Base-by-base conservation (phyloP, 306 rosid genomes). In the Corylus americana region DNA sequence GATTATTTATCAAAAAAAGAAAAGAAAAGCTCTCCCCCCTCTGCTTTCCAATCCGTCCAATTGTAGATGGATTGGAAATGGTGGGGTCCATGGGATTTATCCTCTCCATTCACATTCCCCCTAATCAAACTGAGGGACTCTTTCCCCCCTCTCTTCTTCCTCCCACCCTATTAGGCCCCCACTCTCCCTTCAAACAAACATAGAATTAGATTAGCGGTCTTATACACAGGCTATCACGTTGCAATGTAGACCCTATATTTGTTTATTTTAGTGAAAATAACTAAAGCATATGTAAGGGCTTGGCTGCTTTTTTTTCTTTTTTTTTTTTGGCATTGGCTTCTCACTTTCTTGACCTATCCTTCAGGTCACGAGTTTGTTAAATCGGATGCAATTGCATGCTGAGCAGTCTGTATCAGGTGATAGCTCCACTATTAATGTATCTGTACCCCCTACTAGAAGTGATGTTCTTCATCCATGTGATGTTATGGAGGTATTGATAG, bases 391-490 rank as follows among this genome's bases (percentile, higher is more conserved):
- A 87, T 86, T 95, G 83, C 78, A 74, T 53, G 92, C 97, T 49
- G 80, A 84, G 54, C 82, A 85, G 57, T 88, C 97, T 55, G 55
- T 78, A 27, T 83, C 87, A 68, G 77, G 50, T 81, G 79, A 80
- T 54, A 78, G 82, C 77, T 74, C 78, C 77, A 81, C 44, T 55
- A 75, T 91, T 61, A 78, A 66, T 51, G 93, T 95, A 63, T 81
- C 88, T 12, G 97, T 95, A 75, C 98, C 98, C 72, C 98, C 98
- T 76, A 84, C 87, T 55, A 95, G 98, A 86, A 95, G 98, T 85
- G 98, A 95, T 29, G 79, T 95, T 70, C 97, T 95, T 85, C 98
- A 95, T 73, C 93, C 98, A 61, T 92, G 98, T 83, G 98, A 95
- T 86, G 92, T 95, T 76, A 88, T 91, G 98, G 98, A 92, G 98